Evolutionary conservation across 345 rosid genomes (phyloP).

Genomic region (Corchorus capsularis): DNA sequence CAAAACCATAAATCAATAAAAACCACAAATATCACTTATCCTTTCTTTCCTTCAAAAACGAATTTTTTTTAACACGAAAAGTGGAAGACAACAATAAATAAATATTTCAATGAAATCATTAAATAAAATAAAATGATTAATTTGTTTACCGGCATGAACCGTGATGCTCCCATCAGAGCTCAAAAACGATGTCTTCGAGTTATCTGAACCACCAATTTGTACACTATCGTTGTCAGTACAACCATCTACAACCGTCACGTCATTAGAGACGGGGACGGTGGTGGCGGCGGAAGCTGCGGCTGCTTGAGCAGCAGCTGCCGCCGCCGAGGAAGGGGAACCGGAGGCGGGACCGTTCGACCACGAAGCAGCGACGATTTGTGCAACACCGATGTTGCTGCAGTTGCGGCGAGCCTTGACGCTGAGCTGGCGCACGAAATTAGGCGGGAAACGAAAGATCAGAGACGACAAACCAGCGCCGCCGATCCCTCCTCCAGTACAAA

Average conservation of each 20-base stretch:
- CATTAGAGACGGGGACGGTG: conserved; percentile 35
- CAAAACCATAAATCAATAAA: neutral
- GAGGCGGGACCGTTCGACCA: conserved; percentile 73
- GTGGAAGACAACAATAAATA: neutral
- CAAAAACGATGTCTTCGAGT: conserved; percentile 56
- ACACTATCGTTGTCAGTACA: conserved; percentile 45
- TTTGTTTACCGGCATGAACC: conserved; percentile 82
- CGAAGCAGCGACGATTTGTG: conserved; percentile 96
- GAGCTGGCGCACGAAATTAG: conserved; percentile 96
- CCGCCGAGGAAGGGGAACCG: conserved; percentile 52
- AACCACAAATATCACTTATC: conserved; percentile 4
- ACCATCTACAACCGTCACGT: conserved; percentile 45
- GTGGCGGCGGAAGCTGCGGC: conserved; percentile 49
- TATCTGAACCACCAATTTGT: conserved; percentile 48
- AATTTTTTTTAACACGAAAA: neutral
- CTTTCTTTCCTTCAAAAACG: neutral
- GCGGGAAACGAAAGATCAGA: conserved; percentile 82
- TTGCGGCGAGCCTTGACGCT: conserved; percentile 94
- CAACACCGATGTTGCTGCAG: conserved; percentile 99
- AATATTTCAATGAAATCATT: neutral
- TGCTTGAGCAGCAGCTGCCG: conserved; percentile 41
- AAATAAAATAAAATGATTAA: neutral
- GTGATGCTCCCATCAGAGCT: conserved; percentile 85
- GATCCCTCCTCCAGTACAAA: conserved; percentile 15
- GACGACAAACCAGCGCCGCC: conserved; percentile 67